Evolutionary conservation across 495 filamentous ascomycete species (phyloP).

Genomic region (Hamigera avellanea): DNA sequence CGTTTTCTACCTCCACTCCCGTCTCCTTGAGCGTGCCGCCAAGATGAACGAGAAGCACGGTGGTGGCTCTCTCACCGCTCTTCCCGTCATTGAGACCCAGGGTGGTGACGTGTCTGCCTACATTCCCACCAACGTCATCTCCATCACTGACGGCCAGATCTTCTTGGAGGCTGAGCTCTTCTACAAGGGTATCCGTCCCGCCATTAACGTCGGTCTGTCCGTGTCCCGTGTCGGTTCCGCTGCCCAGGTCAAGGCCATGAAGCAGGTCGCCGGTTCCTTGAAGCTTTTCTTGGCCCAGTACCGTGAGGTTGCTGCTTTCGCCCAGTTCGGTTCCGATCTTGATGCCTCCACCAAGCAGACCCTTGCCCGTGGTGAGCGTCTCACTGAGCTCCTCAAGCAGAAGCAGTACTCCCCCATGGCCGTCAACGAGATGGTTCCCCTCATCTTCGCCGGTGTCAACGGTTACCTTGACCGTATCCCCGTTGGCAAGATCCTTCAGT

Average conservation of each 20-base stretch:
- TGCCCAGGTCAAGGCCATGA: constrained; percentile 99
- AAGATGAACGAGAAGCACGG: constrained; percentile 98
- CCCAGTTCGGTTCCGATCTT: constrained; percentile 99
- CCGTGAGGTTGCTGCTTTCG: constrained; percentile 99
- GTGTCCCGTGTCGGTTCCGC: constrained; percentile 99
- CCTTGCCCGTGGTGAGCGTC: constrained; percentile 94
- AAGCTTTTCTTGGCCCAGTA: constrained; percentile 99
- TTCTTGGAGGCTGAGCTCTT: constrained; percentile 99
- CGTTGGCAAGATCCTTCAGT: constrained; percentile 73
- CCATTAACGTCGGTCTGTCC: constrained; percentile 99
- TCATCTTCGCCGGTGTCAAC: constrained; percentile 99
- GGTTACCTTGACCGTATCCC: constrained; percentile 82
- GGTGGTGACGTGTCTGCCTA: constrained; percentile 99
- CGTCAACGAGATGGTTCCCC: constrained; percentile 98
- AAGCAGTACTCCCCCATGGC: constrained; percentile 99
- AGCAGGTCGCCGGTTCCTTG: constrained; percentile 98
- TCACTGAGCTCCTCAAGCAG: constrained; percentile 98
- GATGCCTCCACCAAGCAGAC: constrained; percentile 99
- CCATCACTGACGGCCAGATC: constrained; percentile 98
- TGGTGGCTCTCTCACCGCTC: constrained; percentile 91
- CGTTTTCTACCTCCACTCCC: constrained; percentile 99
- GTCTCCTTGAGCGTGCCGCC: constrained; percentile 97
- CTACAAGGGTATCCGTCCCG: constrained; percentile 99
- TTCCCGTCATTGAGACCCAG: constrained; percentile 98
- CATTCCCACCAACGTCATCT: constrained; percentile 99